Conservation (phyloP, 305 asterid genomes). For the Ajuga reptans region DNA sequence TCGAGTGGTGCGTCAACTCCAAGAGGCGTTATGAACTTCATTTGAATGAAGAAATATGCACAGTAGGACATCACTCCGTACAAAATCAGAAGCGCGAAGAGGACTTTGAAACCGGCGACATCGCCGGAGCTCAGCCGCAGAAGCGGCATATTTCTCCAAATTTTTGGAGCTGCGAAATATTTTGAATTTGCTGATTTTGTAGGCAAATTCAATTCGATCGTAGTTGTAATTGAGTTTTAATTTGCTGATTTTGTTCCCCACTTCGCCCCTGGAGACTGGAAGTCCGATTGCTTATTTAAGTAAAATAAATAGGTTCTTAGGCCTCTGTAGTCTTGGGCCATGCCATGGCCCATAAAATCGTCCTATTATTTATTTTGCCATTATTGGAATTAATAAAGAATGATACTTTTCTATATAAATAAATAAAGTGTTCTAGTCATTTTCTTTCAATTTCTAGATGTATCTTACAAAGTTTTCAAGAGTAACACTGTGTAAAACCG, state of each 20-base stretch:
- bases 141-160: slow-evolving; percentile 37
- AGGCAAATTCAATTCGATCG: neutral
- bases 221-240: neutral
- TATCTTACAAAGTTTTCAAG: no score
- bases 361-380: neutral
- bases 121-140: slow-evolving; percentile 55
- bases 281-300: neutral
- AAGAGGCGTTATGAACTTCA: slow-evolving; percentile 79
- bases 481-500: no score
- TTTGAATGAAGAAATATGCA: slow-evolving; percentile 46
- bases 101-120: slow-evolving; percentile 56
- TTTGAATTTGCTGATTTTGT: neutral
- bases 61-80: slow-evolving; percentile 50
- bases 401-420: no score
- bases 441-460: no score
- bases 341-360: neutral
- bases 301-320: neutral
- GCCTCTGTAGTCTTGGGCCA: neutral
- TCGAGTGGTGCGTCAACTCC: slow-evolving; percentile 69
- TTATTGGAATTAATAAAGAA: no score
- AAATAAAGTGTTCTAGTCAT: no score
- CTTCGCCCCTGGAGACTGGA: neutral
- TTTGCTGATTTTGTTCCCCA: neutral
- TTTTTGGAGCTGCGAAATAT: neutral
- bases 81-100: slow-evolving; percentile 41